Evolutionary conservation across 306 rosid genomes (phyloP).

Genomic region (Lathyrus aphaca): DNA sequence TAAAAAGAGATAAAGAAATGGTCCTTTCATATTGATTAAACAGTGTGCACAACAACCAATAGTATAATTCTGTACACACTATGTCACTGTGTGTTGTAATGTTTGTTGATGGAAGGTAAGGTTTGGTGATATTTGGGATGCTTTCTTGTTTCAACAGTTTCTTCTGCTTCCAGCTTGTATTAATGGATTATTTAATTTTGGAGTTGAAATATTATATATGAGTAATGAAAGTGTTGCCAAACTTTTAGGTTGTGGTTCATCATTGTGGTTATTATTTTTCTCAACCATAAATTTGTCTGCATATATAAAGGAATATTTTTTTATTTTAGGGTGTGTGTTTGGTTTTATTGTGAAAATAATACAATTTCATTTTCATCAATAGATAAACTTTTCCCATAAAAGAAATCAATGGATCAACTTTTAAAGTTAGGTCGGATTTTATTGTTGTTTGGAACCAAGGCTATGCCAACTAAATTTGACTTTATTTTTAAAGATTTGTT

Average conservation of each 20-base stretch:
- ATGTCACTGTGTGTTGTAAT: slow-evolving; percentile 43
- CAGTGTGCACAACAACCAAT: slow-evolving; percentile 47
- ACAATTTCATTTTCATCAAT: not conserved
- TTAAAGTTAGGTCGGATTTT: too few species aligned
- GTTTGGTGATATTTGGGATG: slow-evolving; percentile 51
- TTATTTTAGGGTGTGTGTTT: not conserved
- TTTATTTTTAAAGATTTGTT: too few species aligned
- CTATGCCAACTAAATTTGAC: too few species aligned
- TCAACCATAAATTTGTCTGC: slow-evolving; percentile 40
- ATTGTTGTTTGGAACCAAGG: too few species aligned
- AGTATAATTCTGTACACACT: slow-evolving; percentile 33
- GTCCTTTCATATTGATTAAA: slow-evolving; percentile 35
- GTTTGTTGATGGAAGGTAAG: slow-evolving; percentile 48
- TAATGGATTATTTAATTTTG: slow-evolving; percentile 43
- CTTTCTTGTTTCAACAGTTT: slow-evolving; percentile 34
- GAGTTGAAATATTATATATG: slow-evolving; percentile 36
- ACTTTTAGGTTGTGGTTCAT: slow-evolving; percentile 40
- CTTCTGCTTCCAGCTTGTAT: slow-evolving; percentile 44
- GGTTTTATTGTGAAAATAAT: not conserved
- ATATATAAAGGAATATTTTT: slow-evolving; percentile 15
- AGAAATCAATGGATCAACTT: too few species aligned
- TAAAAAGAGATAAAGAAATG: slow-evolving; percentile 1
- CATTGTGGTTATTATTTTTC: slow-evolving; percentile 32
- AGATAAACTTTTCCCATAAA: too few species aligned
- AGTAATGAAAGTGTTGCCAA: slow-evolving; percentile 35